Base-by-base conservation (phyloP, 805 yeast genomes). In the Metschnikowia koreensis region DNA sequence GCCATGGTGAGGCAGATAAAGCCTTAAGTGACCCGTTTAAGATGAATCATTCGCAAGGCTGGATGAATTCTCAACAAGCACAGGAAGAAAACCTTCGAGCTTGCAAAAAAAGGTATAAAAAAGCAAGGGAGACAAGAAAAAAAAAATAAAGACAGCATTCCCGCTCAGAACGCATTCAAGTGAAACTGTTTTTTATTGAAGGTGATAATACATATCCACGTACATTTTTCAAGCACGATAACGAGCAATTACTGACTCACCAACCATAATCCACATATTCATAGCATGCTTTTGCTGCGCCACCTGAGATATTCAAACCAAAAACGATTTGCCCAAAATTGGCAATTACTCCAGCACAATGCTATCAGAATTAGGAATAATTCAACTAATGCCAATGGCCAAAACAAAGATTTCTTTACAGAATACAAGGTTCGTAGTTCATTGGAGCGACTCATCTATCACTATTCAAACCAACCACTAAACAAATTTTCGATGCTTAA, bases 351-450 rank as follows among this genome's bases (percentile, higher is more conserved):
- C 34, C 6, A 6, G 11, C 13, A 28, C 34, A 15, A 41, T 11
- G 12, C 7, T 17, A 26, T 28, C 15, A 26, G 7, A 13, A 15
- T 27, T 4, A 45, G 47, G 34, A 22, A 38, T 27, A 26, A 38
- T 16, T 37, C 47, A 9, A 38, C 41, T 7, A 41, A 37, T 7
- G 41, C 37, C 12, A 13, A 34, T 36, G 40, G 28, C 27, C 31
- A 38, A 22, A 46, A 36, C 7, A 43, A 50, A 22, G 50, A 68
- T 22, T 82, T 82, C 52, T 72, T 79, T 44, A 70, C 76, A 49
- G 83, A 82, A 51, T 83, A 83, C 65, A 75, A 78, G 53, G 75
- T 82, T 27, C 67, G 89, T 49, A 76, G 86, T 1, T 75, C 83
- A 6, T 66, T 85, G 27, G 88, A 84, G 54, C 69, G 80, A 38